phyloP scores from a whole-genome alignment of 1,284 basidiomycete species.

The Stereum hirsutum region DNA sequence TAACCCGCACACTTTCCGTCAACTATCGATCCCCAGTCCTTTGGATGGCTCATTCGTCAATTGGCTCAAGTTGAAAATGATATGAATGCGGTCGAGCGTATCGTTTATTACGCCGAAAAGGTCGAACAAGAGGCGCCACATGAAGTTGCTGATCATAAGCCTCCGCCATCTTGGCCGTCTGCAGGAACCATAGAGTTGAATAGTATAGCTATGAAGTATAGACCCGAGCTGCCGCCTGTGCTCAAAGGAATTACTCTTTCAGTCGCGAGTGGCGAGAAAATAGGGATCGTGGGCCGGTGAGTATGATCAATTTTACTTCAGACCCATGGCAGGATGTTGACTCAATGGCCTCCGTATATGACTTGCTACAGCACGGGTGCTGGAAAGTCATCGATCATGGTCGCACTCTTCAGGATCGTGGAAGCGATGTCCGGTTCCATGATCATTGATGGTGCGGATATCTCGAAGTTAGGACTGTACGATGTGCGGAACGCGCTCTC shows the following conservation, averaged over 20 bases:
- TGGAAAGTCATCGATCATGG: constrained; percentile 62
- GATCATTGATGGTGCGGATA: constrained; percentile 56
- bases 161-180: constrained; percentile 60
- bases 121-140: constrained; percentile 78
- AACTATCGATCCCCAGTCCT: constrained; percentile 32
- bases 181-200: constrained; percentile 53
- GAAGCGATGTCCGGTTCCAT: constrained; percentile 62
- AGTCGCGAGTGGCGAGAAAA: constrained; percentile 74
- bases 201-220: constrained; percentile 57
- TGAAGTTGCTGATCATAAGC: constrained; percentile 48
- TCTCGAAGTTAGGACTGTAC: constrained; percentile 55
- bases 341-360: no score
- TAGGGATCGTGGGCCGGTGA: constrained; percentile 72
- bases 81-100: constrained; percentile 86
- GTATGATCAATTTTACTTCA: no score
- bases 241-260: constrained; percentile 60
- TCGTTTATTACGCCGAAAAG: constrained; percentile 69
- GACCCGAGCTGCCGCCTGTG: constrained; percentile 64
- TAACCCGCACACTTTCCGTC: no score
- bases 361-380: constrained; percentile 58
- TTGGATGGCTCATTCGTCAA: constrained; percentile 81
- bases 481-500: constrained; percentile 63
- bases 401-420: constrained; percentile 33
- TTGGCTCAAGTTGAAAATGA: constrained; percentile 84
- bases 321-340: no score